A percentile compares a stretch with the other conserved stretches of the same genome.
Evolutionary conservation across 1,284 basidiomycete genomes (phyloP).

Genomic region (Chalciporus sp.): DNA sequence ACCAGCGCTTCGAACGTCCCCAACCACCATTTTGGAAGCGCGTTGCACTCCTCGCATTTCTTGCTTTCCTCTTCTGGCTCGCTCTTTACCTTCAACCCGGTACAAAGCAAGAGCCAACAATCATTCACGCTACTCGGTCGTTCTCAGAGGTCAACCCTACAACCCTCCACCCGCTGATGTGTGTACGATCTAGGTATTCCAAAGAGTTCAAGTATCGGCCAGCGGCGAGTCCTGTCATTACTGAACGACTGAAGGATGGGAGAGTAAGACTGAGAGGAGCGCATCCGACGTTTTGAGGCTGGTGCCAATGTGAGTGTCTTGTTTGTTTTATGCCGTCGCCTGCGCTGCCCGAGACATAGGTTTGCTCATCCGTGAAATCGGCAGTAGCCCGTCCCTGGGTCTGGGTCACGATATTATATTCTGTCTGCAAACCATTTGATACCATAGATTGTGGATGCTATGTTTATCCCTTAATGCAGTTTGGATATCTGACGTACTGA

Average conservation of each 20-base stretch:
- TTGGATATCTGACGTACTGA: too few species aligned
- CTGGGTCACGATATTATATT: too few species aligned
- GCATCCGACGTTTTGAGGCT: conserved; percentile 23
- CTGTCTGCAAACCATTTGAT: too few species aligned
- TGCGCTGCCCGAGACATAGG: neutral
- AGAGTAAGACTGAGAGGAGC: conserved; percentile 46
- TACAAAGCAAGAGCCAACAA: conserved; percentile 29
- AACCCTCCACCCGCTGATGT: neutral
- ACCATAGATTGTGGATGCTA: too few species aligned
- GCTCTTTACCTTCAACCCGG: conserved; percentile 37
- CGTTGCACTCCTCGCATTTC: conserved; percentile 41
- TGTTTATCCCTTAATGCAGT: too few species aligned
- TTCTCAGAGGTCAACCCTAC: neutral
- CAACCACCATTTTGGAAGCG: conserved; percentile 44
- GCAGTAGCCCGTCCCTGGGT: too few species aligned
- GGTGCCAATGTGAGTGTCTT: neutral
- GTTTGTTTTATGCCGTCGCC: neutral
- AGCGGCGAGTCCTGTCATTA: conserved; percentile 55
- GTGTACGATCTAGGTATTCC: conserved; percentile 45
- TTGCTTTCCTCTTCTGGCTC: conserved; percentile 46
- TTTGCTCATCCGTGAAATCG: too few species aligned
- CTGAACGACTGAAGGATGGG: conserved; percentile 51
- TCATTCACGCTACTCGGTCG: conserved; percentile 41
- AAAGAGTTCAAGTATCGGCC: conserved; percentile 54
- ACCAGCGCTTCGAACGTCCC: conserved; percentile 39